Evolutionary conservation across 306 rosid genomes (phyloP).

Genomic region (Oemleria cerasiformis): DNA sequence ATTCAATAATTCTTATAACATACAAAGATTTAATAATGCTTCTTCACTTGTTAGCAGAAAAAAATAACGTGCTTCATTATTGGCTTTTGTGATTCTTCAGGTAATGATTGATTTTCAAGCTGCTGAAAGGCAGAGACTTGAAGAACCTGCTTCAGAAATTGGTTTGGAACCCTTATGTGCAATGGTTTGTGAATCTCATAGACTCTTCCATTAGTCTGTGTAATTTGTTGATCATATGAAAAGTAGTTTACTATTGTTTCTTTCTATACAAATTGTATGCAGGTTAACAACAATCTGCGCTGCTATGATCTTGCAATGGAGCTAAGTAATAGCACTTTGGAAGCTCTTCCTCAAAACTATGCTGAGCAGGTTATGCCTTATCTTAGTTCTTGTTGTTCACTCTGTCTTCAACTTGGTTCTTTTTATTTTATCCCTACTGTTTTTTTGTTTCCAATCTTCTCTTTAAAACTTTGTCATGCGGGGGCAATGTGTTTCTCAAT

Average conservation of each 20-base stretch:
- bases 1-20: too few species aligned
- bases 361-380: slow-evolving; percentile 76
- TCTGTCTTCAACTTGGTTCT: slow-evolving; percentile 2
- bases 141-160: slow-evolving; percentile 94
- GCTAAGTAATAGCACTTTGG: slow-evolving; percentile 78
- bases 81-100: slow-evolving; percentile 34
- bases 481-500: background rate
- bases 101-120: slow-evolving; percentile 98
- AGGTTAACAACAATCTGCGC: slow-evolving; percentile 96
- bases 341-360: slow-evolving; percentile 90
- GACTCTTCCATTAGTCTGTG: slow-evolving; percentile 14
- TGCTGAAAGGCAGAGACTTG: slow-evolving; percentile 82
- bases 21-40: background rate
- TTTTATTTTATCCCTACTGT: background rate
- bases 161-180: slow-evolving; percentile 95
- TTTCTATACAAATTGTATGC: slow-evolving; percentile 22
- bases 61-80: background rate
- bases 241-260: slow-evolving; percentile 14
- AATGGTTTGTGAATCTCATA: slow-evolving; percentile 56
- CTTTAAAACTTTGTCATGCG: background rate
- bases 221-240: slow-evolving; percentile 18
- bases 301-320: slow-evolving; percentile 99
- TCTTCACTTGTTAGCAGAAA: background rate
- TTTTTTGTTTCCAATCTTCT: background rate
- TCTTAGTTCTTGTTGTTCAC: slow-evolving; percentile 20